These are phyloP conservation scores for Lyophyllum shimeji DNA, from an alignment of 768 basidiomycete genomes.

Conservation along the genomic window DNA sequence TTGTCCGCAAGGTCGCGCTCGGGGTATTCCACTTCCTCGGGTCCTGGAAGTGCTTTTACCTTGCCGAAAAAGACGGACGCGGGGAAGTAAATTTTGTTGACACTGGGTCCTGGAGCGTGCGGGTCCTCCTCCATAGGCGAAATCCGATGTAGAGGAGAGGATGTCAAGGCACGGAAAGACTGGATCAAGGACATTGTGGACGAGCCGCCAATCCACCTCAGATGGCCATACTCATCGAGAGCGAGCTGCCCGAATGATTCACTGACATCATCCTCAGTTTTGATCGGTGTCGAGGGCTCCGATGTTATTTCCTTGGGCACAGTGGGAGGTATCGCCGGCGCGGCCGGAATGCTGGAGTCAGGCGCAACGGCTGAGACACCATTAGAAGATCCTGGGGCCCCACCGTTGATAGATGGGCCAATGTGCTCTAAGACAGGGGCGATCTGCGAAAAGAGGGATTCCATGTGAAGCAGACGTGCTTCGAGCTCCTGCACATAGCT, in stretches of 20 bases:
- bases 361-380: constrained; percentile 30
- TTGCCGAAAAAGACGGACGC: constrained; percentile 87
- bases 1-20: constrained; percentile 85
- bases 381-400: constrained; percentile 30
- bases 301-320: constrained; percentile 33
- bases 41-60: constrained; percentile 74
- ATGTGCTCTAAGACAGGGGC: constrained; percentile 77
- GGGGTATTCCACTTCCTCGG: constrained; percentile 88
- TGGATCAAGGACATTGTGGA: constrained; percentile 92
- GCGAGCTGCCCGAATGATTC: constrained; percentile 88
- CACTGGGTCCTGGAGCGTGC: constrained; percentile 72
- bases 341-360: constrained; percentile 35
- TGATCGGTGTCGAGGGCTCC: constrained; percentile 45
- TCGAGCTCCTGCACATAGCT: constrained; percentile 94
- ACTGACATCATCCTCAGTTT: constrained; percentile 72
- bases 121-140: constrained; percentile 87
- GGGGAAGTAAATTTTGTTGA: constrained; percentile 86
- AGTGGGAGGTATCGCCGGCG: constrained; percentile 35
- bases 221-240: constrained; percentile 85
- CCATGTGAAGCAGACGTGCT: constrained; percentile 85
- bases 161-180: constrained; percentile 76
- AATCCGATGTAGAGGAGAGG: constrained; percentile 71
- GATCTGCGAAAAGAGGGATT: constrained; percentile 79
- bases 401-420: constrained; percentile 51
- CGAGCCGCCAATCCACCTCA: constrained; percentile 91